Evolutionary conservation across 2,329 filamentous ascomycete genomes (phyloP), one percentile per base, ranked within the genome.

Genomic region (Diaporthe australafricana): DNA sequence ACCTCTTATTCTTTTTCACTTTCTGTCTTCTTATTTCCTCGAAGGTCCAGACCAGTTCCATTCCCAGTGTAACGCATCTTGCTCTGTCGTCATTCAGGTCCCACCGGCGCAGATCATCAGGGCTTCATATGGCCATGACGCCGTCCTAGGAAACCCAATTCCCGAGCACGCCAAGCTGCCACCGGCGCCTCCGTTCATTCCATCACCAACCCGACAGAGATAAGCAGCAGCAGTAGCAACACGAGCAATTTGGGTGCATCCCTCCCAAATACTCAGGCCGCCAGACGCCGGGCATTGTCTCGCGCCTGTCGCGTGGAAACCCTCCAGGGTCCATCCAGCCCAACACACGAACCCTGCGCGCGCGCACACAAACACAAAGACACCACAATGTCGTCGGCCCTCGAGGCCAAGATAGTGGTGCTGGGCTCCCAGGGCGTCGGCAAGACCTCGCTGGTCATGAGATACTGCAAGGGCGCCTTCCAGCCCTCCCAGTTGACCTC

Each of bases 351-450:
- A 16, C 68, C 17, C 5, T 35, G 3, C 53, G 55, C 25, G 45
- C 45, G 20, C 35, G n/a, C 14, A 40, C 27, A 32, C 20, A 30
- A 50, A 68, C n/a, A n/a, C n/a, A n/a, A 35, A 50, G 40, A 40
- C 63, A 56, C 55, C 55, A 74, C 66, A 62, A 75, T 76, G 77
- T 77, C 78, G 82, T 87, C 89, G 77, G 92, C 91, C 50, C 89
- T 95, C 78, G 93, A 95, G 84, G 92, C 93, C 80, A 94, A 95
- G 83, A 93, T 95, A 71, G 91, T 95, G 76, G 91, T 95, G 74
- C 90, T 95, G 78, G 93, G 93, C 82, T 90, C 91, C 62, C 93
- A 95, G 83, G 91, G 91, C 80, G 93, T 95, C 70, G 93, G 93
- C 78, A 95, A 95, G 84, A 95, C 93, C 16, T 93, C 91, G 17